A percentile compares a stretch with the other conserved stretches of the same genome.
phyloP scores from a whole-genome alignment of 208 protist species.

The Acanthamoeba quina region DNA sequence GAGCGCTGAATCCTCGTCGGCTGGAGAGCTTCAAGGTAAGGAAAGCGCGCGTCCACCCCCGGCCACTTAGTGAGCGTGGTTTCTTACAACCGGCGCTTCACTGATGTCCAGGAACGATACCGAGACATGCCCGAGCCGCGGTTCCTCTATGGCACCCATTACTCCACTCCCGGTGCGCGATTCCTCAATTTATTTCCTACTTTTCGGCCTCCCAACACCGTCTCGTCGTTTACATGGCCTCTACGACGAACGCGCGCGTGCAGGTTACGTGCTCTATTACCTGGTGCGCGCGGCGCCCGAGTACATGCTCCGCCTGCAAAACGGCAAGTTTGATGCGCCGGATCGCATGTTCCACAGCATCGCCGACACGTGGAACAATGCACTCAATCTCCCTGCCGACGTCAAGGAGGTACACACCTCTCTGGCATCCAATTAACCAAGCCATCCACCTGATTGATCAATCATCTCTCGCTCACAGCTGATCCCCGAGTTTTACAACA shows the following conservation, averaged over 20 bases:
- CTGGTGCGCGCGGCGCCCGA: slow-evolving; percentile 93
- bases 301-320: slow-evolving; percentile 93
- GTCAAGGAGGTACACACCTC: slow-evolving; percentile 91
- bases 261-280: slow-evolving; percentile 95
- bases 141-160: slow-evolving; percentile 97
- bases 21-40: slow-evolving; percentile 88
- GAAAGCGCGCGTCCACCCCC: neutral
- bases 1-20: slow-evolving; percentile 91
- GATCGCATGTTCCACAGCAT: slow-evolving; percentile 95
- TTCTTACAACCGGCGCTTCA: neutral
- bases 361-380: slow-evolving; percentile 90
- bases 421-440: neutral
- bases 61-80: neutral
- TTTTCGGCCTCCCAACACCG: too few relatives aligned
- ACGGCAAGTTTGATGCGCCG: slow-evolving; percentile 94
- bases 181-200: neutral
- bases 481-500: slow-evolving; percentile 94
- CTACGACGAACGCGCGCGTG: too few relatives aligned
- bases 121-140: slow-evolving; percentile 85
- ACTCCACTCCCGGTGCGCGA: slow-evolving; percentile 92
- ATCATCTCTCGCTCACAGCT: slow-evolving; percentile 77
- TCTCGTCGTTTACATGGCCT: too few relatives aligned
- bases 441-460: neutral
- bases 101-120: slow-evolving; percentile 76
- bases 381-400: slow-evolving; percentile 88